A percentile compares a stretch with the other conserved stretches of the same genome.
These are phyloP conservation scores for Prunus fruticosa DNA, from an alignment of 306 rosid genomes.

Conservation along the genomic window DNA sequence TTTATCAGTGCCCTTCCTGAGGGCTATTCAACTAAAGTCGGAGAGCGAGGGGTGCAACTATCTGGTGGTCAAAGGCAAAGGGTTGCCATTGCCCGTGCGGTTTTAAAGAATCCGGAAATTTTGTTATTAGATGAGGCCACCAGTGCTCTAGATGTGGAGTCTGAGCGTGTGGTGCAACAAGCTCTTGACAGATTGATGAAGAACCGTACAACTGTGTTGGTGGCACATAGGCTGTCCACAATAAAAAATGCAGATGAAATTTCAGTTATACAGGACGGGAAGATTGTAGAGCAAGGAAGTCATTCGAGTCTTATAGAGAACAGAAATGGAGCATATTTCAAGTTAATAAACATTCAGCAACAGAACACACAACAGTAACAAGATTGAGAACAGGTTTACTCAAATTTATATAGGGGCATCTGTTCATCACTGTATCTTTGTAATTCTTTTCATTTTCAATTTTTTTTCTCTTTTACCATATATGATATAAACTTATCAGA, in stretches of 20 bases:
- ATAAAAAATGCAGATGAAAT: slow-evolving; percentile 87
- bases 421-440: background rate
- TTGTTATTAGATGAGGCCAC: slow-evolving; percentile 89
- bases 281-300: slow-evolving; percentile 87
- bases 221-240: slow-evolving; percentile 91
- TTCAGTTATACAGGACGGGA: slow-evolving; percentile 85
- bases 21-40: slow-evolving; percentile 92
- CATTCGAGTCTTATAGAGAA: slow-evolving; percentile 75
- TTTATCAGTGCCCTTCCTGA: slow-evolving; percentile 86
- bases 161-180: slow-evolving; percentile 82
- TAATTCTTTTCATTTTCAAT: slow-evolving; percentile 7
- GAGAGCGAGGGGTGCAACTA: slow-evolving; percentile 90
- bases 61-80: slow-evolving; percentile 94
- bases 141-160: slow-evolving; percentile 83
- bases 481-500: background rate
- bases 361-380: slow-evolving; percentile 32
- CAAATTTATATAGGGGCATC: slow-evolving; percentile 11
- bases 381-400: slow-evolving; percentile 21
- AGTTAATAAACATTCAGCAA: slow-evolving; percentile 83
- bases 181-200: slow-evolving; percentile 81
- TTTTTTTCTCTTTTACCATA: slow-evolving; percentile 5
- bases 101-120: slow-evolving; percentile 79
- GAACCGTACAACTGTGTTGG: slow-evolving; percentile 82
- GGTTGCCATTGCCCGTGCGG: slow-evolving; percentile 90
- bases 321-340: slow-evolving; percentile 71